Conservation (phyloP, 306 rosid species). For the Argentina anserina region DNA sequence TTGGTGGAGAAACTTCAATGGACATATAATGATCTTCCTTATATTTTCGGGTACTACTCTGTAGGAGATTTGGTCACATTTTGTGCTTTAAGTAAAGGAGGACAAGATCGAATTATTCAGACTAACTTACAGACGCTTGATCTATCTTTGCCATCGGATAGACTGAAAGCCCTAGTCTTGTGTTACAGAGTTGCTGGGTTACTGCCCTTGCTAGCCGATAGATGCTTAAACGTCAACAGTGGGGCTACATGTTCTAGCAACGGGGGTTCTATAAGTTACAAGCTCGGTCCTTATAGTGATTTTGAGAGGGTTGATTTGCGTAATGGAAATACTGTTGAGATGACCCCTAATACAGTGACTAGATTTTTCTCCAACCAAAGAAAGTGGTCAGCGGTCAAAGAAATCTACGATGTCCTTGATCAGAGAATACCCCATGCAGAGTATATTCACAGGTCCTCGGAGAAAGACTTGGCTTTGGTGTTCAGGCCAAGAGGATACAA, state of each 20-base stretch:
- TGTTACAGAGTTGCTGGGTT: slow-evolving; percentile 59
- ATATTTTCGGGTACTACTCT: slow-evolving; percentile 72
- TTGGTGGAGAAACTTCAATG: slow-evolving; percentile 54
- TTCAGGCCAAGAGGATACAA: slow-evolving; percentile 73
- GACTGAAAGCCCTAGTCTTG: slow-evolving; percentile 63
- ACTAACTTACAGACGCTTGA: slow-evolving; percentile 61
- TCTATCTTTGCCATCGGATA: slow-evolving; percentile 45
- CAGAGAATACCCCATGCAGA: slow-evolving; percentile 85
- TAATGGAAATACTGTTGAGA: slow-evolving; percentile 47
- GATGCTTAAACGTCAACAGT: slow-evolving; percentile 28
- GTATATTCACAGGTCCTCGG: slow-evolving; percentile 29
- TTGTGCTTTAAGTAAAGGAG: slow-evolving; percentile 63
- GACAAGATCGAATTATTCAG: slow-evolving; percentile 41
- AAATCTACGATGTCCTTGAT: slow-evolving; percentile 72
- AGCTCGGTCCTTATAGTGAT: slow-evolving; percentile 46
- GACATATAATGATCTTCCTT: slow-evolving; percentile 75
- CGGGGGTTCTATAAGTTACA: neutral
- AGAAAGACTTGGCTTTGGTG: slow-evolving; percentile 44
- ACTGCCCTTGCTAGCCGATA: slow-evolving; percentile 51
- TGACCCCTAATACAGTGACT: slow-evolving; percentile 68
- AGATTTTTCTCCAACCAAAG: slow-evolving; percentile 45
- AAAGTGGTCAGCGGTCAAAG: slow-evolving; percentile 66
- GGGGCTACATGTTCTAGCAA: neutral
- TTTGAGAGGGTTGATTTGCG: slow-evolving; percentile 61
- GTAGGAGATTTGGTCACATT: slow-evolving; percentile 57